Evolutionary conservation across 2,329 filamentous ascomycete species (phyloP), one percentile per base, ranked within the genome.

Genomic region (Cordyceps pruinosa): DNA sequence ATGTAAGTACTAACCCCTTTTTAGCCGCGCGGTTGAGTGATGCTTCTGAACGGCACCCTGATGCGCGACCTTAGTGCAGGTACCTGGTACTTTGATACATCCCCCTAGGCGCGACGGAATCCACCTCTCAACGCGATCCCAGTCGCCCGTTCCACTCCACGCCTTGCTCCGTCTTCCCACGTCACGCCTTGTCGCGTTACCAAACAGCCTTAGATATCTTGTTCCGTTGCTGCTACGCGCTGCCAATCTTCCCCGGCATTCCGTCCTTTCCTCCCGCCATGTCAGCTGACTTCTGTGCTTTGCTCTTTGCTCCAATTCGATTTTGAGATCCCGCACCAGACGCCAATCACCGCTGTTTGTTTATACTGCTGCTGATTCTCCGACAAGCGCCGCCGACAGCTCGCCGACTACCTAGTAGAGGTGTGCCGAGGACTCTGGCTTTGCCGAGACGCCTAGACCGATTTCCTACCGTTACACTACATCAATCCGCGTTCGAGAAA

Each of bases 41-140:
- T n/a, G n/a, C n/a, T n/a, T n/a, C n/a, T n/a, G n/a, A n/a, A n/a
- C n/a, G n/a, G n/a, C n/a, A n/a, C n/a, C n/a, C n/a, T n/a, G n/a
- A n/a, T n/a, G n/a, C n/a, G n/a, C n/a, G n/a, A n/a, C n/a, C n/a
- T n/a, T 32, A 32, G 17, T 39, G 17, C 25, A 42, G 9, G 39
- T 44, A 44, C 7, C 21, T 44, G 17, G 21, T 17, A n/a, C 8
- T 6, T n/a, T 30, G n/a, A 9, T 30, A 30, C 25, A 32, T 32
- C 30, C n/a, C 37, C 30, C 50, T 23, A 19, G 50, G 39, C 50
- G 50, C 50, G 50, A 54, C 50, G 15, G 41, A 54, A 45, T n/a
- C 39, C 50, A 53, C 50, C 28, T 45, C 50, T 55, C 52, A 37
- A 55, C 52, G 52, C 52, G 52, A 55, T 47, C 42, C 42, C 21